A percentile compares a stretch with the other conserved stretches of the same genome.
phyloP scores from a whole-genome alignment of 352 stramenopile genomes.

The Phytopythium aichiense region DNA sequence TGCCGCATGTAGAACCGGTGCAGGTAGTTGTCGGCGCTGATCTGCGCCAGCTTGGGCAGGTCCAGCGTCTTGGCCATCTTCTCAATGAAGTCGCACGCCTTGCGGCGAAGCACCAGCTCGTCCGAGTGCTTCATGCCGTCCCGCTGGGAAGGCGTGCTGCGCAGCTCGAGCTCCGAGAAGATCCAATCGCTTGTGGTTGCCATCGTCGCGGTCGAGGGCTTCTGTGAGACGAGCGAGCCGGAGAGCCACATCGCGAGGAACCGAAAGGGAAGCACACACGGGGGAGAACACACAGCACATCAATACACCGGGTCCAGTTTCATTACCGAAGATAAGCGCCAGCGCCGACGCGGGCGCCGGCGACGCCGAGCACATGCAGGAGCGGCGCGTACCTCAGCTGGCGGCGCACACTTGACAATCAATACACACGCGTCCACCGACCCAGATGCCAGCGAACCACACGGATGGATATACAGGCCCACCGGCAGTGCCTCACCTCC shows the following conservation, averaged over 20 bases:
- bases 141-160: slow-evolving; percentile 53
- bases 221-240: slow-evolving; percentile 6
- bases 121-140: slow-evolving; percentile 78
- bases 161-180: slow-evolving; percentile 70
- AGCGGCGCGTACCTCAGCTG: slow-evolving; percentile 8
- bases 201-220: not conserved
- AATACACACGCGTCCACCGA: slow-evolving; percentile 3
- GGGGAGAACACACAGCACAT: slow-evolving; percentile 9
- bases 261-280: slow-evolving; percentile 2
- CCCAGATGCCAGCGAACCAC: not conserved
- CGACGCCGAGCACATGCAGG: not conserved
- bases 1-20: slow-evolving; percentile 87
- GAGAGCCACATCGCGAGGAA: slow-evolving; percentile 1
- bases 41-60: slow-evolving; percentile 77
- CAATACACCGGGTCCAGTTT: slow-evolving; percentile 8
- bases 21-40: slow-evolving; percentile 84
- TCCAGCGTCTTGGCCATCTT: slow-evolving; percentile 78
- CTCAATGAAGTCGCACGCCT: slow-evolving; percentile 83
- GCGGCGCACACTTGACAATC: not conserved
- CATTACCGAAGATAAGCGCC: slow-evolving; percentile 7
- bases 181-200: slow-evolving; percentile 71
- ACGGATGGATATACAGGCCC: slow-evolving; percentile 5
- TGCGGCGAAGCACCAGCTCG: slow-evolving; percentile 63
- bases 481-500: slow-evolving; percentile 9
- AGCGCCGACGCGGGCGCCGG: not conserved